Percentiles rank a stretch among this genome's conserved stretches.
Conservation (phyloP, 208 protist genomes). For the Wallacemonas sp. region DNA sequence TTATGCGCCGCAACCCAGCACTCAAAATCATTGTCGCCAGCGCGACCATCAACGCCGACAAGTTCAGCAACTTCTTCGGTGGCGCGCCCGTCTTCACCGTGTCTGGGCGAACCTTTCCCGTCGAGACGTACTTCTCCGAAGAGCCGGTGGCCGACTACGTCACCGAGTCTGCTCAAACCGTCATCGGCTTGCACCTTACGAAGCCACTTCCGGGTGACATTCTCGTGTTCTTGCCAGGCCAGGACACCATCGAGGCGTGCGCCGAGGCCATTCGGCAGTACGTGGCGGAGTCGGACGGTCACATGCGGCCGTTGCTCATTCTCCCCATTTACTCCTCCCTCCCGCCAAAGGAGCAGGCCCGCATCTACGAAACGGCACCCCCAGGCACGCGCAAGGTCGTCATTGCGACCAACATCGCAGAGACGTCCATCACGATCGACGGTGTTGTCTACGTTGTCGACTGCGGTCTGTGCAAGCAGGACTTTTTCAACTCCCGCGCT, state of each 20-base stretch:
- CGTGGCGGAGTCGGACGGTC: constrained; percentile 43
- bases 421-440: constrained; percentile 99
- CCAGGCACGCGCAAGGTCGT: constrained; percentile 94
- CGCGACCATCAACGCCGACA: constrained; percentile 98
- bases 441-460: constrained; percentile 99
- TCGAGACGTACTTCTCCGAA: constrained; percentile 95
- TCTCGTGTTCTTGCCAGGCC: constrained; percentile 99
- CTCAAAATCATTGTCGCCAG: constrained; percentile 97
- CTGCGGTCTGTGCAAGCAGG: constrained; percentile 98
- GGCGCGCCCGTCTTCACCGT: constrained; percentile 95
- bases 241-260: constrained; percentile 98
- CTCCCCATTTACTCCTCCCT: constrained; percentile 98
- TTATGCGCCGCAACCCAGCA: constrained; percentile 80
- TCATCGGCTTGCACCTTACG: constrained; percentile 86
- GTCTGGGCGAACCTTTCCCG: constrained; percentile 97
- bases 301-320: constrained; percentile 92
- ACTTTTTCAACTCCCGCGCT: constrained; percentile 96
- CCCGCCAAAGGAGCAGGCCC: constrained; percentile 96
- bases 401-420: constrained; percentile 99
- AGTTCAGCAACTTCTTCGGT: constrained; percentile 98
- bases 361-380: constrained; percentile 98
- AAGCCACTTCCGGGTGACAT: constrained; percentile 97
- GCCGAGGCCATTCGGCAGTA: constrained; percentile 65
- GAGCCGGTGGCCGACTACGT: constrained; percentile 97
- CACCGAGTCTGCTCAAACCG: constrained; percentile 95